Evolutionary conservation across 495 filamentous ascomycete genomes (phyloP), one percentile per base, ranked within the genome.

Genomic region (Choiromyces venosus): DNA sequence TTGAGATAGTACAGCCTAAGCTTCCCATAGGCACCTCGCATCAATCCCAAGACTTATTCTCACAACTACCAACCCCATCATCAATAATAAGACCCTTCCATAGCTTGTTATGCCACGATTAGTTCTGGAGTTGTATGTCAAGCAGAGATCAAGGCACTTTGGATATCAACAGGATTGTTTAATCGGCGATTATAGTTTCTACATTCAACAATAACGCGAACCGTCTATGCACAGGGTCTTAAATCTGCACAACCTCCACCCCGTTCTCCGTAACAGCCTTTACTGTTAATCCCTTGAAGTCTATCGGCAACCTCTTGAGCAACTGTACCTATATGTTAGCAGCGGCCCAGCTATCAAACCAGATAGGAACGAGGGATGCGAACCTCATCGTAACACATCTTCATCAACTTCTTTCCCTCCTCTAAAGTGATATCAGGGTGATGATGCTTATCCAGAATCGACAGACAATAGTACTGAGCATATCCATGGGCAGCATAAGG

Each of bases 401-500:
- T 87, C 76, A 99, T 86, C 65, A 99, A 87, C 85, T 97, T 92
- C 67, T 70, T 64, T 65, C 95, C 95, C 83, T 94, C 87, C 67
- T 93, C 93, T 35, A 94, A 87, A 69, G 86, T 84, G 83, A 98
- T 97, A 82, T 97, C 89, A 44, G 95, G 94, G 75, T 98, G 91
- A 82, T 99, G 95, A 79, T 98, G 95, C 84, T 99, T 99, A 85
- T 99, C 95, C 29, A 99, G 88, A 74, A 96, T 94, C 4, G 93
- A 96, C 64, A 98, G 86, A 72, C 73, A 68, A 73, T 88, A 92
- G 72, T 90, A 94, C 89, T 99, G 95, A 42, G 95, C 96, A 84
- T 99, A 99, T 72, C 95, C 95, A 78, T 99, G 95, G 65, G 96
- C 95, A 37, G 95, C 96, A 82, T 99, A 99, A 75, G 95, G 95